Conservation (phyloP, 2,329 filamentous ascomycete genomes). For the Penicillium sp. region DNA sequence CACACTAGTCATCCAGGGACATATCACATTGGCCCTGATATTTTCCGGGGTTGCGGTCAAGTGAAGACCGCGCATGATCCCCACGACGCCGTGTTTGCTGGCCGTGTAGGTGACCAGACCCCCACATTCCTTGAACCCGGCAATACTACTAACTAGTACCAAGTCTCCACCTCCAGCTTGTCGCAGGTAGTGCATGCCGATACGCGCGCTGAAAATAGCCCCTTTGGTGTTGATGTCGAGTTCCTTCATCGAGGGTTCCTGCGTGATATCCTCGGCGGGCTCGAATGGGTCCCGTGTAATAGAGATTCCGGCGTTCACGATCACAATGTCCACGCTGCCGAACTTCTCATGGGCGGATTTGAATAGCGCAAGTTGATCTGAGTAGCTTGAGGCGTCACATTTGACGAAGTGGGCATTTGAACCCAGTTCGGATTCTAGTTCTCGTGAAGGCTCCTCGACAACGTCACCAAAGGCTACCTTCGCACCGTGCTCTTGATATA, state of each 20-base stretch:
- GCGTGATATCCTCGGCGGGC: slow-evolving; percentile 13
- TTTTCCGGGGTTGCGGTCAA: slow-evolving; percentile 12
- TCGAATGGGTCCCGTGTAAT: slow-evolving; percentile 19
- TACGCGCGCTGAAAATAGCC: slow-evolving; percentile 17
- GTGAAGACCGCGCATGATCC: slow-evolving; percentile 21
- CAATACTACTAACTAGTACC: slow-evolving; percentile 21
- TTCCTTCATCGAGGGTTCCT: slow-evolving; percentile 17
- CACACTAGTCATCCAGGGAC: slow-evolving; percentile 15
- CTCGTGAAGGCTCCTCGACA: slow-evolving; percentile 1
- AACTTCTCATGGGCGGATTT: slow-evolving; percentile 14
- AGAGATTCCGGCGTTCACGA: slow-evolving; percentile 22
- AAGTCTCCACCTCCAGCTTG: slow-evolving; percentile 16
- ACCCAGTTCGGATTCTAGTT: slow-evolving; percentile 5
- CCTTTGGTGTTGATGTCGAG: slow-evolving; percentile 22
- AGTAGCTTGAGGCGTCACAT: slow-evolving; percentile 8
- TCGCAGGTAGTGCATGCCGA: slow-evolving; percentile 21
- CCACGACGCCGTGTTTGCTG: slow-evolving; percentile 26
- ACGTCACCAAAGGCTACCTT: slow-evolving; percentile 11
- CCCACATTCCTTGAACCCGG: slow-evolving; percentile 20
- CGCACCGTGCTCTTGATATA: slow-evolving; percentile 3
- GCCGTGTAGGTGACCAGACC: slow-evolving; percentile 20
- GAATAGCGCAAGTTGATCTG: slow-evolving; percentile 17
- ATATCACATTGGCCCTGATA: slow-evolving; percentile 12
- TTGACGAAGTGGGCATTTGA: slow-evolving; percentile 10
- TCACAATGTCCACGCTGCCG: slow-evolving; percentile 24